These are phyloP conservation scores for Blastocystis hominis DNA, from an alignment of 352 stramenopile species.

Conservation along the genomic window DNA sequence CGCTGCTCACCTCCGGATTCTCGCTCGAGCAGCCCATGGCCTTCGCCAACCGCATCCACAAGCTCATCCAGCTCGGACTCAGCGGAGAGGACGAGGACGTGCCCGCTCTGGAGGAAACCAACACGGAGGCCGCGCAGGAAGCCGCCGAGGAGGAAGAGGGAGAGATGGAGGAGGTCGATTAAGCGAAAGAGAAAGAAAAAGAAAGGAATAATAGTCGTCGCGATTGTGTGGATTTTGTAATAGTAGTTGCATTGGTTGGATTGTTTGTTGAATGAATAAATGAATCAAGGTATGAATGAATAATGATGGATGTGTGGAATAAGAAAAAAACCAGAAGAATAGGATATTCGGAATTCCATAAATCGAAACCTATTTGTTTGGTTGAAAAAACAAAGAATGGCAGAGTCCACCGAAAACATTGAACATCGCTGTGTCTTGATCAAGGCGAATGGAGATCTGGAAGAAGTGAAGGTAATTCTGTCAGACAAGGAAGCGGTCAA, in stretches of 20 bases:
- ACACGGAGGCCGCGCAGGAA: too few relatives aligned
- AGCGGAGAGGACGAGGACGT: conserved; percentile 70
- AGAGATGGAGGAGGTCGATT: neutral
- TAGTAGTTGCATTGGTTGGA: conserved; percentile 65
- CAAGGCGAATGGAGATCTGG: neutral
- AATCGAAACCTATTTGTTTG: too few relatives aligned
- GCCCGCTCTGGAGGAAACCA: conserved; percentile 83
- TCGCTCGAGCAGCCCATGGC: conserved; percentile 57
- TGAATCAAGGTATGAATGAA: too few relatives aligned
- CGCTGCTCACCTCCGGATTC: conserved; percentile 70
- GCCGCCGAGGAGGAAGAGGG: conserved; percentile 66
- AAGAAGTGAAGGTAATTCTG: conserved; percentile 11
- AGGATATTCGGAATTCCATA: neutral
- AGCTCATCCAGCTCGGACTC: conserved; percentile 94
- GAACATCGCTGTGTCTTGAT: conserved; percentile 44
- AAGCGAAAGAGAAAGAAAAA: neutral
- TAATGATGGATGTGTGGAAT: neutral
- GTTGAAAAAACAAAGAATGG: neutral
- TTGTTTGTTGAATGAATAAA: conserved; percentile 61
- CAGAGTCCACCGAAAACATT: neutral
- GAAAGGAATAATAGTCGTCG: neutral
- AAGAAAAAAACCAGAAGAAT: too few relatives aligned
- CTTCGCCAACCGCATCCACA: conserved; percentile 96
- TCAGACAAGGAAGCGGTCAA: conserved; percentile 35
- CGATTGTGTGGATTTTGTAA: neutral